Base-by-base conservation (phyloP, 2,329 filamentous ascomycete genomes). In the Fusarium sp. region DNA sequence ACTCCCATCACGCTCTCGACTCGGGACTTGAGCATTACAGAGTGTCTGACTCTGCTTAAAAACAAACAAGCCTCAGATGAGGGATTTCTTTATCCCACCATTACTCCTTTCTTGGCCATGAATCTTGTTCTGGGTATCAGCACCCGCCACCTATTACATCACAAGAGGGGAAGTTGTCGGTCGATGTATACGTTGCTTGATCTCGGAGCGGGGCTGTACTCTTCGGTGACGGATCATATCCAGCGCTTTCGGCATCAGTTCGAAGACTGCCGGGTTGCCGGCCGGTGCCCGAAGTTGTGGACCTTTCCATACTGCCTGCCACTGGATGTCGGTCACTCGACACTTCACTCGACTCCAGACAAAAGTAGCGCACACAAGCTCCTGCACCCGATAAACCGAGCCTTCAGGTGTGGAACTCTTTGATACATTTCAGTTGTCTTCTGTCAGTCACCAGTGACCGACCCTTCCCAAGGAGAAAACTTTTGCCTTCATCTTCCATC, bases 181-280 rank as follows among this genome's bases (percentile, higher is more conserved):
- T 42, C 50, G 52, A 48, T 45, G 42, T 48, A 42, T 35, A 49
- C 51, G 42, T 21, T 36, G 58, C 40, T 51, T 57, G 63, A 49
- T 45, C 41, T 40, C 45, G 58, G 60, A 52, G 68, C 59, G 66
- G 66, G 58, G 53, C 41, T 42, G 20, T 48, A 45, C 14, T 42
- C 25, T 29, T 72, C 65, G 65, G 70, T 66, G 60, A 67, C 67
- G 51, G 70, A 67, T 61, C 65, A 59, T 45, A 59, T 33, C 48
- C 59, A 65, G 58, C 50, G 49, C 27, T 41, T 59, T 55, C 63
- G 43, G 50, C 53, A 41, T 51, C 47, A 48, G 33, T 36, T 45
- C 35, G 49, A 54, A 17, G 45, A 47, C 47, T 36, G 50, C 31
- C 46, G 58, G 39, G 13, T 46, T 39, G 25, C 56, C 61, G 50